These are phyloP conservation scores for Penicillium sp. DNA, from an alignment of 2,329 filamentous ascomycete genomes.

Conservation along the genomic window DNA sequence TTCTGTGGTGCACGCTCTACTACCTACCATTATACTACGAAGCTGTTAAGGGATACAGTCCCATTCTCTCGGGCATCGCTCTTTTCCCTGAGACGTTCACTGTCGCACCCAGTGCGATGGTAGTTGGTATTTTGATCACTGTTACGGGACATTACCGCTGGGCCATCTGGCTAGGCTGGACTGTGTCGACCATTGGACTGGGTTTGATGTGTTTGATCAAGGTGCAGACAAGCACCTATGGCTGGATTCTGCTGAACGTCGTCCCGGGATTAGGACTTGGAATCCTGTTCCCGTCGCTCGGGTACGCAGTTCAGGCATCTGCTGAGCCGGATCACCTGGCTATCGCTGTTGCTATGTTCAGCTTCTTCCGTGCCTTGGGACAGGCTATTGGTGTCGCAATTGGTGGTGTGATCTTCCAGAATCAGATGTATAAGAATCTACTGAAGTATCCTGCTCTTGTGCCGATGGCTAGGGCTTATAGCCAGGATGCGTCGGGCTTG, in stretches of 20 bases:
- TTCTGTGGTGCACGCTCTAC: conserved; percentile 55
- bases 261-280: conserved; percentile 63
- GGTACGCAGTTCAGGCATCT: conserved; percentile 64
- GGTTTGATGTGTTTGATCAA: conserved; percentile 48
- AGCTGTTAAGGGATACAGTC: conserved; percentile 54
- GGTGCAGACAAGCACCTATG: conserved; percentile 49
- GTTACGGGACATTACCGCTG: conserved; percentile 61
- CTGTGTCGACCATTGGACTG: conserved; percentile 57
- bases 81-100: conserved; percentile 63
- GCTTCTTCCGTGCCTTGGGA: conserved; percentile 66
- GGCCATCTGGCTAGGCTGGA: conserved; percentile 64
- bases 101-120: conserved; percentile 61
- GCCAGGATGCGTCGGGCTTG: conserved; percentile 59
- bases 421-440: conserved; percentile 58
- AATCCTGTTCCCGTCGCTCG: conserved; percentile 65
- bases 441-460: conserved; percentile 51
- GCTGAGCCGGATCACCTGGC: conserved; percentile 59
- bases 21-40: conserved; percentile 51
- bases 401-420: conserved; percentile 70
- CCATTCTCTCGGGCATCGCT: conserved; percentile 57
- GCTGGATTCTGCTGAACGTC: conserved; percentile 64
- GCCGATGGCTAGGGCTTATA: conserved; percentile 50
- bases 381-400: conserved; percentile 67
- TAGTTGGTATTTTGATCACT: conserved; percentile 51
- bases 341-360: conserved; percentile 64